Base-by-base conservation (phyloP, 176 grass and related monocot species). In the Phoenix dactylifera region DNA sequence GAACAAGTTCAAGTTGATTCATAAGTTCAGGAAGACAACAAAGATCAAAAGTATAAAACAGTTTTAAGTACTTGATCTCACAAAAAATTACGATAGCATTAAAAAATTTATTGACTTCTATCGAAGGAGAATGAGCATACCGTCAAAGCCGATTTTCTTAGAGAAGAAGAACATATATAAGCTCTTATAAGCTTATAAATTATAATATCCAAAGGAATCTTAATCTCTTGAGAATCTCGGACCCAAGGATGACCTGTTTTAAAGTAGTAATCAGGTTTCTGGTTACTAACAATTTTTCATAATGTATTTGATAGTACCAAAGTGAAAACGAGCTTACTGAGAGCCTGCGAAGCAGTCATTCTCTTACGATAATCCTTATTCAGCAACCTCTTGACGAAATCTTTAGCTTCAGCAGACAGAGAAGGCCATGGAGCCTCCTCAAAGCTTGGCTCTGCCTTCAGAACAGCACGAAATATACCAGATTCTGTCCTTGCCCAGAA, bases 351-450 rank as follows among this genome's bases (percentile, higher is more conserved):
- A 35, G 86, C 83, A 57, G 83, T 95, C 80, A 95, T 95, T 71
- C 91, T 81, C 75, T 95, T 95, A 25, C 86, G 82, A 57, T 90
- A 95, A 81, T 95, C 91, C 71, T 95, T 95, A 79, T 90, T 82
- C 63, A 90, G 77, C 49, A 90, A 54, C 55, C 68, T 80, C 71
- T 66, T 95, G 54, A 90, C 86, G 58, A 95, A 95, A 59, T 90
- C 91, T 74, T 79, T 86, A 7, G 83, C 80, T 55, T 89, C 70
- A 63, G 77, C 50, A 67, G 86, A 84, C 35, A 90, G 68, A 50
- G 67, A 71, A 59, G 91, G 86, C 91, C 91, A 95, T 50, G 90
- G 90, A 57, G 68, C 62, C 72, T 89, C 90, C 55, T 95, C 90
- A 70, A 95, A 95, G 55, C 50, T 87, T 67, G 86, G 86, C 9